phyloP scores from a whole-genome alignment of 2,329 filamentous ascomycete species.

The Botrytis tulipae region DNA sequence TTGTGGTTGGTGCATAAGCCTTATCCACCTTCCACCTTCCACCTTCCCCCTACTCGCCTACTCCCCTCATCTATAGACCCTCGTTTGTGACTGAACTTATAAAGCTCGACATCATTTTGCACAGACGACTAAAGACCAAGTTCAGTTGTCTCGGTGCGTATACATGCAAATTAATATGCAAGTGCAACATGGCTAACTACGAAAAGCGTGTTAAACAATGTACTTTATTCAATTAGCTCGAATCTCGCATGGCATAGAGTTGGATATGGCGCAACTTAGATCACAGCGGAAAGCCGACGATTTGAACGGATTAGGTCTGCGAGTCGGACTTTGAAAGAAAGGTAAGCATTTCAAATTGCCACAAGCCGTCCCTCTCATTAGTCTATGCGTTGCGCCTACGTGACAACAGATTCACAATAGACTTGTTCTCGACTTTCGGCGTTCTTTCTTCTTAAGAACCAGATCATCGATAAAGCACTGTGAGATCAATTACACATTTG shows the following conservation, averaged over 20 bases:
- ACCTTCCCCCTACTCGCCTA: conserved; percentile 2
- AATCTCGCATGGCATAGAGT: conserved; percentile 5
- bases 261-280: conserved; percentile 3
- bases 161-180: not conserved
- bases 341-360: conserved; percentile 1
- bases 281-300: conserved; percentile 3
- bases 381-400: not conserved
- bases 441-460: not conserved
- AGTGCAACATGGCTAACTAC: not conserved
- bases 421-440: conserved; percentile 2
- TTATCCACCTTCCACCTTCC: not conserved
- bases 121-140: not conserved
- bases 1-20: conserved; percentile 10
- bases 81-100: not conserved
- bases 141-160: conserved; percentile 4
- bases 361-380: not conserved
- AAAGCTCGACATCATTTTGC: not conserved
- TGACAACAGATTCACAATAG: not conserved
- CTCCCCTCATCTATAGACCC: not conserved
- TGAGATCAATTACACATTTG: not conserved
- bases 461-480: not conserved
- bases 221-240: not conserved
- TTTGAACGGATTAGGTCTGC: not conserved
- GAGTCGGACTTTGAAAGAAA: not conserved
- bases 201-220: not conserved